Conservation (phyloP, 768 basidiomycete genomes). For the Macrolepiota fuliginosa region DNA sequence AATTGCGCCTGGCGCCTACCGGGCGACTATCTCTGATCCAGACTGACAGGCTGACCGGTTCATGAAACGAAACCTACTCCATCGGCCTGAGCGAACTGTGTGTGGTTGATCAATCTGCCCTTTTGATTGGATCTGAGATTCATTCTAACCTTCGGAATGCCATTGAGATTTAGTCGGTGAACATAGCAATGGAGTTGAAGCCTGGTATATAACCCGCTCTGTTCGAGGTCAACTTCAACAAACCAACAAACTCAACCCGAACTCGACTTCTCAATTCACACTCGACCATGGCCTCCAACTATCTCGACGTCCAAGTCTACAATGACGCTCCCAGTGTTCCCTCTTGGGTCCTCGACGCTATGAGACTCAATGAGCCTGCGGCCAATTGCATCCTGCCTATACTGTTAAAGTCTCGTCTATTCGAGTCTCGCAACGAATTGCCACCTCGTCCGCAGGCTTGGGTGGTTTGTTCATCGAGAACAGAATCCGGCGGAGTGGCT, state of each 20-base stretch:
- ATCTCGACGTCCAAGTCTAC: slow-evolving; percentile 20
- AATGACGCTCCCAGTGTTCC: slow-evolving; percentile 34
- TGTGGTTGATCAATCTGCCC: background rate
- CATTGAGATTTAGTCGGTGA: background rate
- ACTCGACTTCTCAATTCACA: background rate
- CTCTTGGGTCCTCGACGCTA: slow-evolving; percentile 29
- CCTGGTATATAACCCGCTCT: background rate
- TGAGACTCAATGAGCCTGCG: slow-evolving; percentile 33
- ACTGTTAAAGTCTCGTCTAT: slow-evolving; percentile 25
- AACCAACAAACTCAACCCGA: background rate
- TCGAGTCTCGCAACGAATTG: slow-evolving; percentile 15
- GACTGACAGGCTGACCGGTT: background rate
- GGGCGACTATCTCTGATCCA: background rate
- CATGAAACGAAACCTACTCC: background rate
- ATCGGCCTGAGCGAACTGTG: background rate
- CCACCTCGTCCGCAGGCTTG: slow-evolving; percentile 5
- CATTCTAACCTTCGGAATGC: background rate
- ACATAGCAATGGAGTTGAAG: background rate
- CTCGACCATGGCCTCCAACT: background rate
- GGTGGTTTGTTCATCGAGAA: slow-evolving; percentile 2
- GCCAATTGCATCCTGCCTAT: slow-evolving; percentile 43
- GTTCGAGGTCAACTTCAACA: background rate
- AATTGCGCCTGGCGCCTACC: background rate
- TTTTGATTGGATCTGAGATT: background rate
- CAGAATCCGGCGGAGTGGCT: slow-evolving; percentile 5